Conservation (phyloP, 768 basidiomycete species). For the Leccinum uliginosum region DNA sequence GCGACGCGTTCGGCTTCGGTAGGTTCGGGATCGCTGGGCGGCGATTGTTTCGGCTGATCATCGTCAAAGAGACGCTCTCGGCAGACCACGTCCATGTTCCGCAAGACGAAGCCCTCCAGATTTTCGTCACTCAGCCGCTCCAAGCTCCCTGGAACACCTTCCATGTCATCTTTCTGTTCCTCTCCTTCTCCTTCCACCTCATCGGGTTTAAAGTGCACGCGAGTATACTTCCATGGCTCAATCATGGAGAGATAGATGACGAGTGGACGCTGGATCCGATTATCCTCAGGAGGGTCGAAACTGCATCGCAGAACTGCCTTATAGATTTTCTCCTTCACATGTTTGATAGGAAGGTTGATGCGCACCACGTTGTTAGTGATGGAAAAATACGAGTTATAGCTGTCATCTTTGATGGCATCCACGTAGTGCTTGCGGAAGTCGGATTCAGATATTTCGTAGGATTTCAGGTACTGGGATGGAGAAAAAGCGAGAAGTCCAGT, state of each 20-base stretch:
- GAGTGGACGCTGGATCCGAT: slow-evolving; percentile 16
- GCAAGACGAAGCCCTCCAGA: slow-evolving; percentile 11
- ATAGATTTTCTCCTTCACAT: slow-evolving; percentile 9
- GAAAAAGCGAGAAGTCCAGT: slow-evolving; percentile 25
- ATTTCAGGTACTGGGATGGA: slow-evolving; percentile 18
- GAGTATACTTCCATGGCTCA: slow-evolving; percentile 8
- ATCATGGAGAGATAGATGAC: slow-evolving; percentile 21
- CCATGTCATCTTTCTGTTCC: not conserved
- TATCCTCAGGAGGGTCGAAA: slow-evolving; percentile 10
- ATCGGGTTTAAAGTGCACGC: slow-evolving; percentile 9
- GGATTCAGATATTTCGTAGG: slow-evolving; percentile 19
- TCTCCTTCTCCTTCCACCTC: not conserved
- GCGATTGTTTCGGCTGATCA: not conserved
- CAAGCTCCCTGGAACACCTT: slow-evolving; percentile 16
- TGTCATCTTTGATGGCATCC: slow-evolving; percentile 8
- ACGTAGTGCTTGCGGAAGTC: slow-evolving; percentile 19
- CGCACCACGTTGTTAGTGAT: slow-evolving; percentile 18
- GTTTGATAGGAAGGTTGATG: slow-evolving; percentile 21
- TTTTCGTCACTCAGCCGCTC: slow-evolving; percentile 12
- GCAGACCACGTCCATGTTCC: slow-evolving; percentile 8
- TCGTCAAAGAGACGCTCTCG: not conserved
- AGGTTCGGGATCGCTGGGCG: slow-evolving; percentile 2
- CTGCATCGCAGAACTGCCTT: slow-evolving; percentile 25
- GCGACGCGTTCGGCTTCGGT: slow-evolving; percentile 19
- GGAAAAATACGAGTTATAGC: slow-evolving; percentile 15